phyloP scores from a whole-genome alignment of 768 basidiomycete genomes.

The Leccinum truebloodii region DNA sequence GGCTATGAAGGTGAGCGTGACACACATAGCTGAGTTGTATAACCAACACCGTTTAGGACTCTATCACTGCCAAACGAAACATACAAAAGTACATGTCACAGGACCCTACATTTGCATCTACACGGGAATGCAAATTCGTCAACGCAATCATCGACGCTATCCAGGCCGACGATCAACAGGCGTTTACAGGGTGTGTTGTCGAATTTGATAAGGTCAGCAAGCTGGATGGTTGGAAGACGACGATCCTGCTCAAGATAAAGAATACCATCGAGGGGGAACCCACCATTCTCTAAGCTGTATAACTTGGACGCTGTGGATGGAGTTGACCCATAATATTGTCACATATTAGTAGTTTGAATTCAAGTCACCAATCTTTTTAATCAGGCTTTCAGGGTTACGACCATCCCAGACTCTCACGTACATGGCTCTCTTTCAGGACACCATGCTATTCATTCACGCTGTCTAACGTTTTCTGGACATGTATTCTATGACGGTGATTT shows the following conservation, averaged over 20 bases:
- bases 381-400: not conserved
- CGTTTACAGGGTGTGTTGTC: slow-evolving; percentile 80
- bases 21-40: not conserved
- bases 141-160: slow-evolving; percentile 76
- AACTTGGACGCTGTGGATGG: not conserved
- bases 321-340: slow-evolving; percentile 1
- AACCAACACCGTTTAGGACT: slow-evolving; percentile 56
- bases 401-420: too few species aligned
- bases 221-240: slow-evolving; percentile 96
- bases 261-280: slow-evolving; percentile 66
- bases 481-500: too few species aligned
- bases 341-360: not conserved
- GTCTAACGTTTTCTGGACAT: too few species aligned
- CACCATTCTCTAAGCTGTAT: slow-evolving; percentile 28
- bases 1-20: slow-evolving; percentile 73
- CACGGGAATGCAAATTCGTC: slow-evolving; percentile 91
- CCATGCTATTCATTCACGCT: too few species aligned
- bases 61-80: slow-evolving; percentile 80
- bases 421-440: too few species aligned
- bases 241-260: slow-evolving; percentile 89
- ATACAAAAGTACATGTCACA: slow-evolving; percentile 74
- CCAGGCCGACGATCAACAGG: slow-evolving; percentile 67
- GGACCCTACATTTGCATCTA: slow-evolving; percentile 83
- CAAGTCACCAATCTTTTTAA: not conserved
- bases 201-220: slow-evolving; percentile 92